Evolutionary conservation across 768 basidiomycete species (phyloP).

Genomic region (Lentinula guzmanii): DNA sequence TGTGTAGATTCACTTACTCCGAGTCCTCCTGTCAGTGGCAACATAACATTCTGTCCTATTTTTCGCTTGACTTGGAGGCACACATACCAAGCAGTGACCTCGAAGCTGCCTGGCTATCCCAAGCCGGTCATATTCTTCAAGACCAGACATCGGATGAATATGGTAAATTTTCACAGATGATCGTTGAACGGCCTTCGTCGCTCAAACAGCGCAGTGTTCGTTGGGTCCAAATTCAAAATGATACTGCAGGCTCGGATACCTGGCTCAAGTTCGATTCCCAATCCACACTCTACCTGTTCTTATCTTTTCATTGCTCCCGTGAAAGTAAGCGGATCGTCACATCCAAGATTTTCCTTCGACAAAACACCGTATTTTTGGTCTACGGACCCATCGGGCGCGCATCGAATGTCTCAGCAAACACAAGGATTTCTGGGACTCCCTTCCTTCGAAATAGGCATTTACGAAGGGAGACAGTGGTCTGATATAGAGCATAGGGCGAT

Average conservation of each 20-base stretch:
- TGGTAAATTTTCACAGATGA: neutral
- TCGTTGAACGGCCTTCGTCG: neutral
- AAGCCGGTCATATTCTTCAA: neutral
- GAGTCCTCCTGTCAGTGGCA: neutral
- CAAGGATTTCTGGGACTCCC: neutral
- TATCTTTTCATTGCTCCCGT: neutral
- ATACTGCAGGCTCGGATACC: neutral
- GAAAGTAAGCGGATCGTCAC: no score
- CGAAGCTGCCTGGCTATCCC: neutral
- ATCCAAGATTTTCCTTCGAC: neutral
- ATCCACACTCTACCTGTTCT: neutral
- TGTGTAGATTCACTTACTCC: neutral
- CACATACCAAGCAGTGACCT: neutral
- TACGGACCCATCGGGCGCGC: neutral
- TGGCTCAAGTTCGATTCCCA: neutral
- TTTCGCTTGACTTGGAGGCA: neutral
- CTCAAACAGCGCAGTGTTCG: neutral
- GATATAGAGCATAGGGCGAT: neutral
- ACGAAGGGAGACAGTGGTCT: neutral
- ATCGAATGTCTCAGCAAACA: neutral
- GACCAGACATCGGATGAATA: neutral
- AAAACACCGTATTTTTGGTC: neutral
- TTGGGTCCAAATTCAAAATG: neutral
- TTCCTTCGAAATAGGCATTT: neutral
- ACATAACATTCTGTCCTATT: neutral